Conservation (phyloP, 331 rosid genomes). For the Cydonia oblonga region DNA sequence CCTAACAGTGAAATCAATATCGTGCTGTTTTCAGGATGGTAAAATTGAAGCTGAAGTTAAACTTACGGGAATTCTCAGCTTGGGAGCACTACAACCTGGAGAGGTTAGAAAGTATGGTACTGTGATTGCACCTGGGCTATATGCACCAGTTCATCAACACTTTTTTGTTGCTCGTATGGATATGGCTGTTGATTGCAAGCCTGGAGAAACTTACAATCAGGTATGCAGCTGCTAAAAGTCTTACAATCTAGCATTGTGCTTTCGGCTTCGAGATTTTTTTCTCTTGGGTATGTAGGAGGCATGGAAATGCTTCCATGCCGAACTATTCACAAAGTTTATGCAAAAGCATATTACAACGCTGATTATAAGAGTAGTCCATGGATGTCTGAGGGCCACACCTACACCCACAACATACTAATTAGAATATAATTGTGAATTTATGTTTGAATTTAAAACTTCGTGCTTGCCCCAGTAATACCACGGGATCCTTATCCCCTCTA, state of each 20-base stretch:
- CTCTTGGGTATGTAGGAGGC: no score
- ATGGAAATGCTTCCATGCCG: no score
- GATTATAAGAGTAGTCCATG: no score
- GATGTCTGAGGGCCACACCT: no score
- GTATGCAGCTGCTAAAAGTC: slow-evolving; percentile 17
- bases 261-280: no score
- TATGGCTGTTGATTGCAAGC: slow-evolving; percentile 97
- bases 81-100: slow-evolving; percentile 90
- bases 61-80: slow-evolving; percentile 90
- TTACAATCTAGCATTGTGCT: background rate
- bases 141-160: slow-evolving; percentile 96
- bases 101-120: slow-evolving; percentile 88
- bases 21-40: slow-evolving; percentile 65
- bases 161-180: slow-evolving; percentile 97
- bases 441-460: background rate
- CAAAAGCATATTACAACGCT: no score
- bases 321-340: no score
- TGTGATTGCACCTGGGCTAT: slow-evolving; percentile 82
- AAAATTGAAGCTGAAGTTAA: slow-evolving; percentile 96
- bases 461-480: no score
- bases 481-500: no score
- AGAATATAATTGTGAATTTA: background rate
- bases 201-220: slow-evolving; percentile 96
- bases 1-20: background rate
- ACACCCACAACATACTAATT: no score